Conservation (phyloP, 139 green algal species). For the Chlorella sp. region DNA sequence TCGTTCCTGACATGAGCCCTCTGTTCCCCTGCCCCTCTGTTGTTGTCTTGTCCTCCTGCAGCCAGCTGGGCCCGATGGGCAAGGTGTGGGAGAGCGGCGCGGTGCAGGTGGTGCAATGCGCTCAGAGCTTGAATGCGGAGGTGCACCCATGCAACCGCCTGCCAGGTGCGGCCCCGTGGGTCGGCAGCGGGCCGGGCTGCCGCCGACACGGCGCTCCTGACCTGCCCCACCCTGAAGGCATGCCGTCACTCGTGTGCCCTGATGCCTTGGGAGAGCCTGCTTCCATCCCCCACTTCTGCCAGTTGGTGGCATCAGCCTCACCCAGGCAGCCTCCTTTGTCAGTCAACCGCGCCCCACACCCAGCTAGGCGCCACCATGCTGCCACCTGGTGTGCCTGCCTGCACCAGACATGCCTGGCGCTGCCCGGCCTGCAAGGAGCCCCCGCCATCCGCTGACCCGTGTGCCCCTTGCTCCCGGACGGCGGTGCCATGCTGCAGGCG, state of each 20-base stretch:
- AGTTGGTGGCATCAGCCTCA: too few species aligned
- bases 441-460: too few species aligned
- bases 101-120: conserved; percentile 50
- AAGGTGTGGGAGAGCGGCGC: conserved; percentile 53
- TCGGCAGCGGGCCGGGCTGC: background rate
- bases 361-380: too few species aligned
- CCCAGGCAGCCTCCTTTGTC: too few species aligned
- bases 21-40: background rate
- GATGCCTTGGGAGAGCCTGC: too few species aligned
- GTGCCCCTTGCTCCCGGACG: background rate
- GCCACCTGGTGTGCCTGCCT: too few species aligned
- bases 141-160: conserved; percentile 42
- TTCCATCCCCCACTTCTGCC: background rate
- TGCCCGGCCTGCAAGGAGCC: background rate
- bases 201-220: too few species aligned
- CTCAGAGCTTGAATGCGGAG: conserved; percentile 32
- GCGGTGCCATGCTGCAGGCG: background rate
- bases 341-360: background rate
- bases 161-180: background rate
- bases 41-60: background rate
- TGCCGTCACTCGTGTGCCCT: too few species aligned
- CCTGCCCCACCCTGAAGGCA: too few species aligned
- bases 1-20: background rate
- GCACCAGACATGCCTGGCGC: too few species aligned
- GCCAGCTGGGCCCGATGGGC: conserved; percentile 48